Conservation (phyloP, 305 asterid species). For the Euphrasia arctica region DNA sequence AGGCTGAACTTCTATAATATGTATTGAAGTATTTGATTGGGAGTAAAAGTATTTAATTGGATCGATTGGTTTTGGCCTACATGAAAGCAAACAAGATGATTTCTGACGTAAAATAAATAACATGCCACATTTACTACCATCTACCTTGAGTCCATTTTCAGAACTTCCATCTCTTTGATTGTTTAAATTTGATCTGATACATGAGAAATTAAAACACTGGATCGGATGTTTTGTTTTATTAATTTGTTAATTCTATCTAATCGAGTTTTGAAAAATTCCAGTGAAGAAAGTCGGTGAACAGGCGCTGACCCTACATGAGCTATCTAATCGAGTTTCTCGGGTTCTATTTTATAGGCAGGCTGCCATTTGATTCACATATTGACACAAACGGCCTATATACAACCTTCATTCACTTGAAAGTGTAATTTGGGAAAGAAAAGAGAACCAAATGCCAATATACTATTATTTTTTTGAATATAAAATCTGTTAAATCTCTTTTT, state of each 20-base stretch:
- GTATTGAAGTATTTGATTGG: constrained; percentile 11
- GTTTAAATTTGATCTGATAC: constrained; percentile 9
- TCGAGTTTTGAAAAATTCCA: constrained; percentile 26
- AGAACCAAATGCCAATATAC: too few species aligned
- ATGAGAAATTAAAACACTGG: neutral
- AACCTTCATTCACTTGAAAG: too few species aligned
- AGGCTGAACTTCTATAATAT: constrained; percentile 3
- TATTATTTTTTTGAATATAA: too few species aligned
- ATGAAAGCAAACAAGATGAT: constrained; percentile 1
- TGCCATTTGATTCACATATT: too few species aligned
- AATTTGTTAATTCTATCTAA: constrained; percentile 9
- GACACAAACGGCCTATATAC: too few species aligned
- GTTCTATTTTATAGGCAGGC: too few species aligned
- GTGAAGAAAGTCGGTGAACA: too few species aligned
- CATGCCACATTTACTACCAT: constrained; percentile 4
- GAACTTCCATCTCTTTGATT: constrained; percentile 3
- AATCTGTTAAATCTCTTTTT: too few species aligned
- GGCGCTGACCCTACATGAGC: too few species aligned
- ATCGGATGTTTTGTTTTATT: neutral
- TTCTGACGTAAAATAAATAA: constrained; percentile 12
- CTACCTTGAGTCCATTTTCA: constrained; percentile 3
- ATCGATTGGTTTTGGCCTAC: constrained; percentile 5
- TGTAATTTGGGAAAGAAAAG: too few species aligned
- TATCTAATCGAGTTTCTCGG: too few species aligned
- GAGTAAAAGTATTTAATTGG: neutral